Evolutionary conservation across 768 basidiomycete genomes (phyloP).

Genomic region (Mycena capillaripes): DNA sequence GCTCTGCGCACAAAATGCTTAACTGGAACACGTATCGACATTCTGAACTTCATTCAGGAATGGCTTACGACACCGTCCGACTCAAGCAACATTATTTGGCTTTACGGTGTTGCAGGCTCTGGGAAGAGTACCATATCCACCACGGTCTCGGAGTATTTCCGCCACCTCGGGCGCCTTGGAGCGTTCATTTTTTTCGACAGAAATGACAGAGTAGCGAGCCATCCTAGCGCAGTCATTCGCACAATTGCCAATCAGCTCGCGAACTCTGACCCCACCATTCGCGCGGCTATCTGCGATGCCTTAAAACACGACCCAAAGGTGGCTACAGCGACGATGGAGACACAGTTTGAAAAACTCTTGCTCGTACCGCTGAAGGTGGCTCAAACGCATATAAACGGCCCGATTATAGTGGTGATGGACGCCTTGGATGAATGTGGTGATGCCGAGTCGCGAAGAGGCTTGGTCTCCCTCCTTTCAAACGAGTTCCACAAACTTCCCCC

Average conservation of each 20-base stretch:
- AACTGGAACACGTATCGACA: not conserved
- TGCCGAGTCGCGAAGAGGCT: constrained; percentile 27
- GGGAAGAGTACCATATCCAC: not conserved
- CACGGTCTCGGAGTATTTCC: not conserved
- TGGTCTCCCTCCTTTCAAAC: constrained; percentile 41
- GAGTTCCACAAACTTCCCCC: constrained; percentile 39
- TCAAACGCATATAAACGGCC: not conserved
- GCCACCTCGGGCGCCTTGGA: too few relatives aligned
- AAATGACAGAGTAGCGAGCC: too few relatives aligned
- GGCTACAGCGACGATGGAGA: not conserved
- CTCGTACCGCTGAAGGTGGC: constrained; percentile 12
- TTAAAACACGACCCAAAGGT: too few relatives aligned
- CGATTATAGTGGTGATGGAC: constrained; percentile 51
- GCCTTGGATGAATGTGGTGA: constrained; percentile 52
- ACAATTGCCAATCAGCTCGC: too few relatives aligned
- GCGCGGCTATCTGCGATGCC: too few relatives aligned
- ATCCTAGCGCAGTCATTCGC: too few relatives aligned
- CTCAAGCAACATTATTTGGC: constrained; percentile 10
- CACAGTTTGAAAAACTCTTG: constrained; percentile 36
- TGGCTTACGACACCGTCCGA: not conserved
- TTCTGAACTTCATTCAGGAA: not conserved
- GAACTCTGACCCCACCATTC: too few relatives aligned
- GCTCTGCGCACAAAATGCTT: not conserved
- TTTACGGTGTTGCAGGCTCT: constrained; percentile 31
- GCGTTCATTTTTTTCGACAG: too few relatives aligned